phyloP scores from a whole-genome alignment of 495 filamentous ascomycete species.

The Penicillium pancosmium region DNA sequence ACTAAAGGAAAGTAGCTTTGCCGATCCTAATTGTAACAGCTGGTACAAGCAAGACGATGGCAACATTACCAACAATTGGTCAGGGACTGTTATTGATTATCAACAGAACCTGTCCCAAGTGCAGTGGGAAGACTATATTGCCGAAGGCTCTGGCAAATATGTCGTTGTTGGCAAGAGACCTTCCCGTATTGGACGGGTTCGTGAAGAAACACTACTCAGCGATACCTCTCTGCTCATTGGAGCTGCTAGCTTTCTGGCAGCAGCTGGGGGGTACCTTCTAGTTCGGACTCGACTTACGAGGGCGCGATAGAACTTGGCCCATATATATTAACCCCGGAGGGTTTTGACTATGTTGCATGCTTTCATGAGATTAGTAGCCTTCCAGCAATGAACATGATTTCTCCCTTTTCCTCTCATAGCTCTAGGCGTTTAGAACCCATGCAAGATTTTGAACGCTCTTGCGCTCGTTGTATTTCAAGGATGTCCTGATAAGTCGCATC shows the following conservation, averaged over 20 bases:
- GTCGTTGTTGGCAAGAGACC: slow-evolving; percentile 33
- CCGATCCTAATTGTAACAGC: slow-evolving; percentile 55
- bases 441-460: too few species aligned
- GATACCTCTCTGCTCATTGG: slow-evolving; percentile 37
- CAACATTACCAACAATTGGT: slow-evolving; percentile 60
- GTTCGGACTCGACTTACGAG: slow-evolving; percentile 10
- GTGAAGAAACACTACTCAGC: slow-evolving; percentile 45
- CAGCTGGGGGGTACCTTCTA: slow-evolving; percentile 18
- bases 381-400: background rate
- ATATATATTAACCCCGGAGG: background rate
- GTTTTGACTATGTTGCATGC: background rate
- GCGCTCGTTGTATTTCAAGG: background rate
- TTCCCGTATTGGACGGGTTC: slow-evolving; percentile 43
- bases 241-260: slow-evolving; percentile 27
- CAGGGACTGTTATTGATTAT: slow-evolving; percentile 52
- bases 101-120: slow-evolving; percentile 47
- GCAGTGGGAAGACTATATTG: slow-evolving; percentile 51
- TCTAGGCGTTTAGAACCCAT: background rate
- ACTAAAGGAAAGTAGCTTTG: slow-evolving; percentile 48
- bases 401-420: background rate
- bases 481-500: slow-evolving; percentile 3
- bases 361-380: background rate
- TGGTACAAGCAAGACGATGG: slow-evolving; percentile 61
- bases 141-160: slow-evolving; percentile 39
- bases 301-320: background rate